Evolutionary conservation across 495 filamentous ascomycete species (phyloP), one percentile per base, ranked within the genome.

Genomic region (Glarea lozoyensis): DNA sequence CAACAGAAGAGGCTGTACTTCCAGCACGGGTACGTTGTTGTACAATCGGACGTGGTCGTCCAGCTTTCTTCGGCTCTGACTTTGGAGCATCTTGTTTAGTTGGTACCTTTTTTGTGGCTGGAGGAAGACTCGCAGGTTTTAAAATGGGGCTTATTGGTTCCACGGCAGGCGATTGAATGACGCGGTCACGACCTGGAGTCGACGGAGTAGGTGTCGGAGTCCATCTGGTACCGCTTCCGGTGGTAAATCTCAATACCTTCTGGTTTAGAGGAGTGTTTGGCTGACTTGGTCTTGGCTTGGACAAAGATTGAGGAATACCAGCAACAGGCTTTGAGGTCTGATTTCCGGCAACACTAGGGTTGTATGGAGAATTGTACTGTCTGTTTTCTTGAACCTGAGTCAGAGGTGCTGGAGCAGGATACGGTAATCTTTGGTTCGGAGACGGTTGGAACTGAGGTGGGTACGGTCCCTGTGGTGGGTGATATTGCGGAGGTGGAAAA

Each of bases 1-100:
- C 50, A 33, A 54, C 63, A 0, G 73, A 73, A 2, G 77, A 79
- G 19, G 69, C 63, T 17, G 64, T 66, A 48, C 78, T 80, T 18
- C 62, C 63, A 34, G 68, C 75, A 50, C 55, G 46, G 36, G 56
- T 60, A 60, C 54, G 67, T 16, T 41, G 36, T 18, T 30, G 12
- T 5, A 35, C 49, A 15, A 60, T 42, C 46, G 59, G 52, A 22
- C 46, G 22, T 11, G 54, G 38, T 11, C 24, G 10, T 6, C 30
- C 22, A 17, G 6, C 37, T 42, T 49, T 52, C 21, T 18, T 23
- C 15, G 24, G 15, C 43, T 46, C 22, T 33, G 47, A 24, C 21
- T 46, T 47, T 37, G 45, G 15, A 18, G 29, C 3, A 20, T 38
- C 36, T 17, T 59, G 63, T 12, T 55, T 59, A 15, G 43, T 42